Percentiles rank a stretch among this genome's conserved stretches.
Conservation (phyloP, 768 basidiomycete genomes). For the Trametes cingulata region DNA sequence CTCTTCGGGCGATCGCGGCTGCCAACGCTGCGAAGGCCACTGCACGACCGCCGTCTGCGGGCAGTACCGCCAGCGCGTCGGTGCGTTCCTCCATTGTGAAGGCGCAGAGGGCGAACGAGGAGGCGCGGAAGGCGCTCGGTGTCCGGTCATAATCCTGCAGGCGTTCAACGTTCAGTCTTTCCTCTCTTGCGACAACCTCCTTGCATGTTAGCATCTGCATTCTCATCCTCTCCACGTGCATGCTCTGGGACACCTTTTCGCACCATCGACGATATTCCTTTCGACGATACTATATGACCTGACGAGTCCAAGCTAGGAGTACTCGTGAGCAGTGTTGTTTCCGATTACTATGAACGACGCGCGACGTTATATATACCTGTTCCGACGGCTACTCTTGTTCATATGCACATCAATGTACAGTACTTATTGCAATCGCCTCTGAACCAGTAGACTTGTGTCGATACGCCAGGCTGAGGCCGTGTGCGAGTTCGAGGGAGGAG, state of each 20-base stretch:
- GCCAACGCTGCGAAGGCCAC: constrained; percentile 47
- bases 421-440: background rate
- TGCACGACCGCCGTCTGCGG: constrained; percentile 28
- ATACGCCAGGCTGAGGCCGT: background rate
- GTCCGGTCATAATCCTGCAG: constrained; percentile 1
- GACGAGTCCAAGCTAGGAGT: background rate
- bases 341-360: background rate
- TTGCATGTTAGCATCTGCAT: background rate
- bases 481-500: background rate
- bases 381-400: background rate
- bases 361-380: constrained; percentile 8
- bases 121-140: constrained; percentile 45
- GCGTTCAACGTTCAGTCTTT: background rate
- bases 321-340: constrained; percentile 5
- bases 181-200: background rate
- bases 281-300: background rate
- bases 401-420: constrained; percentile 13
- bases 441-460: background rate
- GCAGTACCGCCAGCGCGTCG: constrained; percentile 10
- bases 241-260: constrained; percentile 13
- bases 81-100: constrained; percentile 46
- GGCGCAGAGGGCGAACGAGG: constrained; percentile 51
- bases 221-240: background rate
- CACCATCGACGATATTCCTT: background rate
- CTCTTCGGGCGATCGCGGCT: constrained; percentile 60